phyloP scores from a whole-genome alignment of 495 filamentous ascomycete species.

The Neurospora sp. region DNA sequence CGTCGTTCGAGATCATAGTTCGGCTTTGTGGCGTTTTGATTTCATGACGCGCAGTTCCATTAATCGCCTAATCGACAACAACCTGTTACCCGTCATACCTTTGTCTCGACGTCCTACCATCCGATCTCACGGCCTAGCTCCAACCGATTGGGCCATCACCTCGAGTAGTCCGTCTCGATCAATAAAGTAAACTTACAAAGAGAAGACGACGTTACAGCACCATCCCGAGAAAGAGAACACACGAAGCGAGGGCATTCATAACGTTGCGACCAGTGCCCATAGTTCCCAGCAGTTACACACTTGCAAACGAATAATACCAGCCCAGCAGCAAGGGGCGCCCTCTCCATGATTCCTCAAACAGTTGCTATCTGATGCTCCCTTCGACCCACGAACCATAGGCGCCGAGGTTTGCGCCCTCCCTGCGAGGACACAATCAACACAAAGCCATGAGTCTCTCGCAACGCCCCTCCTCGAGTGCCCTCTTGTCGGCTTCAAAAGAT shows the following conservation, averaged over 20 bases:
- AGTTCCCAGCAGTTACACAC: background rate
- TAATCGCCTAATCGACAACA: background rate
- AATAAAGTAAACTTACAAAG: background rate
- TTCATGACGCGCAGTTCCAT: background rate
- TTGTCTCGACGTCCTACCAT: background rate
- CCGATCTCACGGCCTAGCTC: background rate
- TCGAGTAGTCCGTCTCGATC: background rate
- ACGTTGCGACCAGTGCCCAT: background rate
- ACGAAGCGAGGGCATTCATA: background rate
- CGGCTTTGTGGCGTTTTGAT: background rate
- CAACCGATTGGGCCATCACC: background rate
- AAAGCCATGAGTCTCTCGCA: conserved; percentile 22
- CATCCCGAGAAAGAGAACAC: background rate
- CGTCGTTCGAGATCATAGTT: background rate
- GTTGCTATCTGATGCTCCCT: conserved; percentile 22
- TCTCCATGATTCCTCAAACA: background rate
- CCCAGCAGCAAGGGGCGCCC: background rate
- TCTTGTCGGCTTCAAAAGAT: conserved; percentile 12
- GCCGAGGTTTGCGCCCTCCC: conserved; percentile 18
- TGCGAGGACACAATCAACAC: conserved; percentile 13
- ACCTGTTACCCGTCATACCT: background rate
- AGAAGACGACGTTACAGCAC: background rate
- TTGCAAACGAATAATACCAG: background rate
- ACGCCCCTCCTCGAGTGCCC: conserved; percentile 16
- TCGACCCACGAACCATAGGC: conserved; percentile 8